Evolutionary conservation across 345 rosid species (phyloP), one percentile per base, ranked within the genome.

Genomic region (Linum lewisii): DNA sequence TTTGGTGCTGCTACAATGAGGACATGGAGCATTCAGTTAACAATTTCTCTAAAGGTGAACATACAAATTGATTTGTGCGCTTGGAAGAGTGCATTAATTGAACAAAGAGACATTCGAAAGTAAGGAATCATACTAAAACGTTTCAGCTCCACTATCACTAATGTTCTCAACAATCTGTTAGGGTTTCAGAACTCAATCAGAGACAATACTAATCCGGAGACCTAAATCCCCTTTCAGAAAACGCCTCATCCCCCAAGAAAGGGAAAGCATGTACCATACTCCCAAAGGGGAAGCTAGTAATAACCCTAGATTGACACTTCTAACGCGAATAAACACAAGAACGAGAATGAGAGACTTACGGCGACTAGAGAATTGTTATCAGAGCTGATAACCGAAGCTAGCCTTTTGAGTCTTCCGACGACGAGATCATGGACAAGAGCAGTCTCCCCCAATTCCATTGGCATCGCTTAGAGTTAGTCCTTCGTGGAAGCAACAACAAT

Each of bases 341-440:
- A 16, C 20, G 11, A 42, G 23, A 18, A 15, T 56, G 25, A 7
- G 20, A 51, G 21, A 71, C 86, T 73, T 70, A 92, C 98, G 6
- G 74, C 29, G 24, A 79, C 62, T 36, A 82, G 73, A 56, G 85
- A 58, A 51, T 80, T 77, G 69, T 68, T 79, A 2, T 89, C 99
- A 36, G 75, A 60, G 18, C 59, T 69, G 18, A 87, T 77, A 26
- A 71, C 74, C 19, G 72, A 49, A 18, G 95, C 77, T 0, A 87
- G 80, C 52, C 74, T 73, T 47, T 50, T 79, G 63, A 93, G 72
- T 65, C 82, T 66, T 11, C 81, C 83, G 45, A 62, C 37, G 58
- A 76, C 68, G 16, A 75, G 87, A 9, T 74, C 77, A 32, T 55
- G 45, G 11, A 6, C 60, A 4, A 50, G 55, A 3, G 67, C 24